phyloP scores from a whole-genome alignment of 2,329 filamentous ascomycete genomes.

The Diaporthe amygdali region DNA sequence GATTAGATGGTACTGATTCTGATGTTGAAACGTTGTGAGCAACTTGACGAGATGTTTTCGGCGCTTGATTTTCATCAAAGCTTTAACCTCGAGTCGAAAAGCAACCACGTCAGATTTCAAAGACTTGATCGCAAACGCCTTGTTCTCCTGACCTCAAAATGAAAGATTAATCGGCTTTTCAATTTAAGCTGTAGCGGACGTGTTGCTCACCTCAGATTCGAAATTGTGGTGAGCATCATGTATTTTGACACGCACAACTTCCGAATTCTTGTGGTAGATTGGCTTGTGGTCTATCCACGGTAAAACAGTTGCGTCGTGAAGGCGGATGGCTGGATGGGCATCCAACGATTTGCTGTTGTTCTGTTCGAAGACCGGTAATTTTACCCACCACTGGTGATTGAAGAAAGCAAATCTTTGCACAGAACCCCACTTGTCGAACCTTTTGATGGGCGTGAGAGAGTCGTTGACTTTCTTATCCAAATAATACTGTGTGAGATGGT shows the following conservation, averaged over 20 bases:
- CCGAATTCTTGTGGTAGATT: background rate
- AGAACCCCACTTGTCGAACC: background rate
- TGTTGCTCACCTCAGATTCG: background rate
- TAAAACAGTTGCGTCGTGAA: background rate
- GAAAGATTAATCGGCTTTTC: background rate
- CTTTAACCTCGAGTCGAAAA: background rate
- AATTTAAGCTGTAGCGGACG: fast-evolving
- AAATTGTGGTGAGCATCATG: background rate
- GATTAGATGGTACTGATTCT: background rate
- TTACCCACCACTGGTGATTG: background rate
- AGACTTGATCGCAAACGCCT: background rate
- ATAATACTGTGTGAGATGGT: background rate
- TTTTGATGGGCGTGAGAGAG: background rate
- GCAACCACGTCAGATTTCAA: background rate
- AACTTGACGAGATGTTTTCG: background rate
- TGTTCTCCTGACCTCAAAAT: background rate
- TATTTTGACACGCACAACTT: background rate
- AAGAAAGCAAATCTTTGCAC: background rate
- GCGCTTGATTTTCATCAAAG: background rate
- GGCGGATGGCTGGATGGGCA: background rate
- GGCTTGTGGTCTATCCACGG: background rate
- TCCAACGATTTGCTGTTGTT: background rate
- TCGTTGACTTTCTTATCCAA: background rate
- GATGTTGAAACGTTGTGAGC: background rate
- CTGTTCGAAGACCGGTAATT: background rate